Percentiles rank a stretch among this genome's conserved stretches.
phyloP scores from a whole-genome alignment of 352 stramenopile species.

The Globisporangium rhizosaccharum region DNA sequence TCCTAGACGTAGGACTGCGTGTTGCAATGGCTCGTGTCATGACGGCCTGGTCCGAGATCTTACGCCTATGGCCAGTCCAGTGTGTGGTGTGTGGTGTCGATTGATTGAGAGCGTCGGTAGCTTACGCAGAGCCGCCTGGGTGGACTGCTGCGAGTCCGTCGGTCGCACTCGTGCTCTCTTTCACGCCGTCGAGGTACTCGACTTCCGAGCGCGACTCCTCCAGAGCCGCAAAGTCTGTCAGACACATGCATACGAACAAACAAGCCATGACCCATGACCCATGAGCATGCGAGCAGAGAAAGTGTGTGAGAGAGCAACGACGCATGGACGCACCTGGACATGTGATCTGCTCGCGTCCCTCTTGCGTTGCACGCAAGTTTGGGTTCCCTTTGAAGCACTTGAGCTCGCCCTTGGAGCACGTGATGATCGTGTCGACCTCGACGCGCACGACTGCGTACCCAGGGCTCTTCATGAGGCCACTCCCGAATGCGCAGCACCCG shows the following conservation, averaged over 20 bases:
- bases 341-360: conserved; percentile 27
- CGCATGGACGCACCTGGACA: conserved; percentile 42
- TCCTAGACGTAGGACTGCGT: not conserved
- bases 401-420: conserved; percentile 45
- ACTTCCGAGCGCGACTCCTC: conserved; percentile 56
- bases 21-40: not conserved
- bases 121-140: conserved; percentile 11
- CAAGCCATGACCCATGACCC: not conserved
- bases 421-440: conserved; percentile 53
- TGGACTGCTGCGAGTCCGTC: conserved; percentile 23
- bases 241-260: not conserved
- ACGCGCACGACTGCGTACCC: conserved; percentile 51
- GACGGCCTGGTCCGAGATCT: not conserved
- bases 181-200: conserved; percentile 39
- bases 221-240: conserved; percentile 48
- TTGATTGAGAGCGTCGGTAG: not conserved
- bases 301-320: not conserved
- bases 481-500: conserved; percentile 54
- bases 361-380: conserved; percentile 32
- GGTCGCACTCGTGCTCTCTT: conserved; percentile 8
- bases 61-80: not conserved
- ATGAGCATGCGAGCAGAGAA: not conserved
- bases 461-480: conserved; percentile 46
- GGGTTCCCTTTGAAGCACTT: conserved; percentile 59
- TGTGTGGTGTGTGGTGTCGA: not conserved